Evolutionary conservation across 768 basidiomycete genomes (phyloP), one percentile per base, ranked within the genome.

Genomic region (Imleria badia): DNA sequence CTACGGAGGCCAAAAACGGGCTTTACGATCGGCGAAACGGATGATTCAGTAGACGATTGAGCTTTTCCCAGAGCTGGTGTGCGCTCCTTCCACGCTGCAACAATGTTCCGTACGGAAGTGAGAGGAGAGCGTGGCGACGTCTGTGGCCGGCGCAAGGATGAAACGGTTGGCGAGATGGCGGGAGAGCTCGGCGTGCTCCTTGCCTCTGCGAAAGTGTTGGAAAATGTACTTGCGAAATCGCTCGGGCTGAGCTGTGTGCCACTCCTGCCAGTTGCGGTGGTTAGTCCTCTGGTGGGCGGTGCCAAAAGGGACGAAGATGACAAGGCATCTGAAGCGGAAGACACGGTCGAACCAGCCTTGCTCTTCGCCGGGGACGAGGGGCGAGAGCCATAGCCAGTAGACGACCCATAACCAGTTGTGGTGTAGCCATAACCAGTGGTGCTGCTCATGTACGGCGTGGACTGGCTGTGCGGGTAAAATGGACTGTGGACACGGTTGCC

Each of bases 41-140:
- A 73, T 1, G 78, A 77, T 1, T 71, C 75, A 2, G 72, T 71
- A 3, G 74, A 60, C 1, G 76, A 73, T 35, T 75, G 72, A 0
- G 63, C 38, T 15, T 71, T 62, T 3, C 71, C 71, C 13, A 74
- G 56, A 20, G 76, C 74, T 0, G 78, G 86, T 0, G 86, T 86
- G 19, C 86, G 81, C 56, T 89, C 87, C 66, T 90, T 91, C 89
- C 90, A 93, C 9, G 86, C 76, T 0, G 84, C 81, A 8, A 93
- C 86, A 36, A 91, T 83, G 59, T 91, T 91, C 31, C 87, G 81
- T 22, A 93, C 86, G 5, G 85, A 88, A 1, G 84, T 77, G 26
- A 89, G 73, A 1, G 89, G 87, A 5, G 86, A 87, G 10, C 86
- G 81, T 5, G 89, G 86, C 5, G 85, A 83, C 19, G 76, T 76